Percentiles rank a stretch among this genome's conserved stretches.
Conservation (phyloP, 257 asterid species). For the Solanum corneliomulleri region DNA sequence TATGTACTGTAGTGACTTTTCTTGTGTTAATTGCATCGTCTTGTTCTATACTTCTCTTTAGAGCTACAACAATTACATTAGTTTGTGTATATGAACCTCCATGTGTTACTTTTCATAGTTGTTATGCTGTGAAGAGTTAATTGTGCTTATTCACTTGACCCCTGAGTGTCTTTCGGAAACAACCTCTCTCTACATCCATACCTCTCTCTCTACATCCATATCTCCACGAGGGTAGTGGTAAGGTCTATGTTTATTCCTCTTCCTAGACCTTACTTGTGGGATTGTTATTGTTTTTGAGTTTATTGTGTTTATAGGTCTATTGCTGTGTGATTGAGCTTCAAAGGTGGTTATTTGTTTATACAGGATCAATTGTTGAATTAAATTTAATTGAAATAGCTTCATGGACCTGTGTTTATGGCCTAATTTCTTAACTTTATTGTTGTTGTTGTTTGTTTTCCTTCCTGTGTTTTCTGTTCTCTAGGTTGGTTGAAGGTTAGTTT, state of each 20-base stretch:
- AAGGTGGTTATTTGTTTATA: neutral
- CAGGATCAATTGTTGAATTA: neutral
- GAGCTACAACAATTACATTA: neutral
- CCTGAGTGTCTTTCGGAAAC: neutral
- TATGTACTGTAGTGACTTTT: neutral
- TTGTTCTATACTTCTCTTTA: neutral
- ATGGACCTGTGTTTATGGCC: neutral
- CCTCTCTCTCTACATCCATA: too few relatives aligned
- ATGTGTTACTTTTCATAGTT: neutral
- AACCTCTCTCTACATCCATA: neutral
- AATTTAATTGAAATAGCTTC: neutral
- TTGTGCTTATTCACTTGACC: neutral
- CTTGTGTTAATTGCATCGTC: neutral
- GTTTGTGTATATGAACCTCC: neutral
- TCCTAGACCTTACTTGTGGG: neutral
- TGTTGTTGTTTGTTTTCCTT: neutral
- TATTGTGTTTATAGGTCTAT: neutral
- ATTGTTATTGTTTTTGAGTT: neutral
- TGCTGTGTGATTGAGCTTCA: neutral
- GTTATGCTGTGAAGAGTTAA: neutral
- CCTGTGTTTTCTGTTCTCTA: neutral
- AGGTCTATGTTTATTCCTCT: too few relatives aligned
- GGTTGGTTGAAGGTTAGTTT: neutral
- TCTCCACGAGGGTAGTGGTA: neutral
- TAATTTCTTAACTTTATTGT: neutral